phyloP scores from a whole-genome alignment of 2,329 filamentous ascomycete genomes.

The Calonectria pauciramosa region DNA sequence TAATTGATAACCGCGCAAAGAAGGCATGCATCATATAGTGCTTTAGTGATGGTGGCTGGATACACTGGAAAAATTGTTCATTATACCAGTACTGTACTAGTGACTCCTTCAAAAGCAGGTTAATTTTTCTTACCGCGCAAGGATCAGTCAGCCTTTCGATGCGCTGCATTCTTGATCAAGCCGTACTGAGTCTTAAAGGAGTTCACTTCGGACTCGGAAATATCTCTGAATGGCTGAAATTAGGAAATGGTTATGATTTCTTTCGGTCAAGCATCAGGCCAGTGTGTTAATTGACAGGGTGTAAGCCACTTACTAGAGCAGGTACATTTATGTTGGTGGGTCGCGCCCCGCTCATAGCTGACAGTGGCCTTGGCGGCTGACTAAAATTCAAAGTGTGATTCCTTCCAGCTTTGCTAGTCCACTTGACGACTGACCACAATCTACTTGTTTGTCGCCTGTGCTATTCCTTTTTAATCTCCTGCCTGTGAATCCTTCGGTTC shows the following conservation, averaged over 20 bases:
- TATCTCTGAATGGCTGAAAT: neutral
- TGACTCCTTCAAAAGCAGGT: neutral
- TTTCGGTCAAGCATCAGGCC: neutral
- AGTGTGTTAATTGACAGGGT: neutral
- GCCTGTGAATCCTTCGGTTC: neutral
- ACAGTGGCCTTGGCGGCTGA: neutral
- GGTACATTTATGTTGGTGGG: neutral
- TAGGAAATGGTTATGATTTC: neutral
- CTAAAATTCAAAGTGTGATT: neutral
- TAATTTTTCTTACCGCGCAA: neutral
- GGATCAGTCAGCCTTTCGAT: neutral
- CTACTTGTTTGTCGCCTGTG: neutral
- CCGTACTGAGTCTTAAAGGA: neutral
- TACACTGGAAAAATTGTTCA: too few species aligned
- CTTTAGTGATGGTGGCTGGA: too few species aligned
- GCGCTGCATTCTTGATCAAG: neutral
- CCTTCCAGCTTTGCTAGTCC: neutral
- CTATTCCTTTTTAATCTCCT: neutral
- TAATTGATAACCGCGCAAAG: neutral
- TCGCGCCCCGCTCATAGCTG: neutral
- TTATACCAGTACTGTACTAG: too few species aligned
- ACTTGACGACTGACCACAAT: neutral
- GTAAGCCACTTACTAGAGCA: neutral
- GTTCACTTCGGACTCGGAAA: neutral
- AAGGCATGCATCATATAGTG: neutral